Evolutionary conservation across 1,139 yeast genomes (phyloP), one percentile per base, ranked within the genome.

Genomic region (Geotrichum restrictum): DNA sequence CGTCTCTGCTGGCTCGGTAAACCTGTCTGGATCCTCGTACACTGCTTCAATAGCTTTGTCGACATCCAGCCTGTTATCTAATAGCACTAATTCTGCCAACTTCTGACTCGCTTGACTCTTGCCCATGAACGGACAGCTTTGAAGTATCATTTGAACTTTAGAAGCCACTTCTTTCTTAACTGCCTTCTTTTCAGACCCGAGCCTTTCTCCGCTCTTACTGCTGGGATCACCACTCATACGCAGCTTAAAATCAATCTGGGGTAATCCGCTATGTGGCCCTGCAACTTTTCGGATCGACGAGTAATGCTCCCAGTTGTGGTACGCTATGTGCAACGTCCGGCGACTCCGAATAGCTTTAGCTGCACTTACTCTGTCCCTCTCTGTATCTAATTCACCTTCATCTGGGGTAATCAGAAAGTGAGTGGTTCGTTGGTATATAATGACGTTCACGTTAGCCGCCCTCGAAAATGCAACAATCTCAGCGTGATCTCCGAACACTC

Each of bases 231-330:
- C 45, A 18, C 34, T 29, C 45, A 27, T 41, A 5, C 45, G 13
- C 13, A 45, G 34, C n/a, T 45, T 45, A 33, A 36, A 36, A n/a
- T 45, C 48, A 41, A 53, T 38, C n/a, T 60, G 53, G 1, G 74
- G 73, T 13, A 64, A 59, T 2, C 76, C 76, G 10, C 57, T 55
- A 49, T 67, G 69, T 4, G 76, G 75, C 0, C 74, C 75, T 8
- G 57, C 61, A 11, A 62, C 56, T 45, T 69, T 68, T 19, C 76
- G 62, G 4, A 72, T 71, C 10, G 73, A 67, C 18, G 74, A 69
- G 55, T 72, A 72, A 59, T 72, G 76, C 54, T 72, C 76, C 75
- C 75, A 73, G 1, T 67, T 62, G 48, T 72, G 76, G 49, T 73
- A 73, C 4, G 74, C 76, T 39, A 73, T 61, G 50, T 73, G 75